These are phyloP conservation scores for Alternaria ethzedia DNA, from an alignment of 2,329 filamentous ascomycete genomes.

Conservation along the genomic window DNA sequence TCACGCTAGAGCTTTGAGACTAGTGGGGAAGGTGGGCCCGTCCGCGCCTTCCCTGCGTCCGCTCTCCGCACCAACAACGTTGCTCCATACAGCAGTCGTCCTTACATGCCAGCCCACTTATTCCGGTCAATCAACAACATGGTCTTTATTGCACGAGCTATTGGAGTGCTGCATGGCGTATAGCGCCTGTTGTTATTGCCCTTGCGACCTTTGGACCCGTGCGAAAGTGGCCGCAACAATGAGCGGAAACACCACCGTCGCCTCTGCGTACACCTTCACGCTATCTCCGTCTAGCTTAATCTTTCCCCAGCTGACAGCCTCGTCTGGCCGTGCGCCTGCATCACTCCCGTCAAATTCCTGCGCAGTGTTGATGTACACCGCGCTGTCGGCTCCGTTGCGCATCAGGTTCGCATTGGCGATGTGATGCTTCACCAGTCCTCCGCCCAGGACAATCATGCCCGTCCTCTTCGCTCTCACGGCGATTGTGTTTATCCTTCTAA, in stretches of 20 bases:
- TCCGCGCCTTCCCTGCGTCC: slow-evolving; percentile 31
- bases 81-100: slow-evolving; percentile 12
- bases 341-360: slow-evolving; percentile 98
- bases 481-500: slow-evolving; percentile 90
- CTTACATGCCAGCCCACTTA: background rate
- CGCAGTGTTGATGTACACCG: slow-evolving; percentile 96
- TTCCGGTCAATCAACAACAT: background rate
- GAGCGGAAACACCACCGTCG: slow-evolving; percentile 70
- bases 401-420: slow-evolving; percentile 98
- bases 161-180: background rate
- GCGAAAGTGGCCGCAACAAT: slow-evolving; percentile 72
- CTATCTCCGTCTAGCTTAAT: slow-evolving; percentile 87
- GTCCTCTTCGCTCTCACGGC: slow-evolving; percentile 84
- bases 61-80: slow-evolving; percentile 22
- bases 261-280: slow-evolving; percentile 81
- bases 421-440: slow-evolving; percentile 96
- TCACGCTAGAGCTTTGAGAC: slow-evolving; percentile 17
- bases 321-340: slow-evolving; percentile 90
- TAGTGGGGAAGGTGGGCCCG: slow-evolving; percentile 26
- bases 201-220: slow-evolving; percentile 25
- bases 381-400: slow-evolving; percentile 95
- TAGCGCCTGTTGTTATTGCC: background rate
- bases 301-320: slow-evolving; percentile 98
- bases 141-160: background rate
- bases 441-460: slow-evolving; percentile 94